Evolutionary conservation across 2,329 filamentous ascomycete species (phyloP), one percentile per base, ranked within the genome.

Genomic region (Myriangium duriaei): DNA sequence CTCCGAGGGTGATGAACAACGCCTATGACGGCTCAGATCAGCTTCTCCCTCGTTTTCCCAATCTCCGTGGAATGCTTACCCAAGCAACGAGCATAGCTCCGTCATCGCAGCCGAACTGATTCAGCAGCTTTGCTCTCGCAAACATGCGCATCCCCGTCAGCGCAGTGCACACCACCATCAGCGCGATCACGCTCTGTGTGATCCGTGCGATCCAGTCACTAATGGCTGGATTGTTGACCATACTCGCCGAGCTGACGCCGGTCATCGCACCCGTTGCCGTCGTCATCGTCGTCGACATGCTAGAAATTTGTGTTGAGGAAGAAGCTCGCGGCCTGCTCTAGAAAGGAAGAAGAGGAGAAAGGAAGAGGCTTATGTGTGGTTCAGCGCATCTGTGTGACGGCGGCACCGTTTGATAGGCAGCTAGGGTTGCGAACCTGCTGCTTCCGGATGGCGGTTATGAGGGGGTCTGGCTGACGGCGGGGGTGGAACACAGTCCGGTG

Each of bases 141-240:
- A 24, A 39, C 36, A 39, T 39, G 36, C 36, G 36, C 36, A 39
- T 29, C 12, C 28, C 36, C 13, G 30, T 19, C 30, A 30, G 32
- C 16, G 32, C 29, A 17, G 24, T 30, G 32, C 36, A 39, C n/a
- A 39, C 26, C 29, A 30, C 36, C 14, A 32, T 19, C 14, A 39
- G 29, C 16, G 36, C 36, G 12, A 39, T 30, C 28, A 19, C 36
- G 36, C 36, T 30, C 16, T 39, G 29, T 19, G 28, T 29, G 15
- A 39, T 17, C 11, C 30, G 30, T 16, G 13, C 18, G 28, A 30
- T 30, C 17, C 32, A 29, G 18, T 28, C 36, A 29, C 30, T 33
- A 19, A 39, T 16, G 18, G 30, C 36, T 33, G 36, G 28, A 28
- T 39, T 26, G 28, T 37, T 29, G 30, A 29, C 26, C 35, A 37